Evolutionary conservation across 768 basidiomycete genomes (phyloP).

Genomic region (Psilocybe cyanescens): DNA sequence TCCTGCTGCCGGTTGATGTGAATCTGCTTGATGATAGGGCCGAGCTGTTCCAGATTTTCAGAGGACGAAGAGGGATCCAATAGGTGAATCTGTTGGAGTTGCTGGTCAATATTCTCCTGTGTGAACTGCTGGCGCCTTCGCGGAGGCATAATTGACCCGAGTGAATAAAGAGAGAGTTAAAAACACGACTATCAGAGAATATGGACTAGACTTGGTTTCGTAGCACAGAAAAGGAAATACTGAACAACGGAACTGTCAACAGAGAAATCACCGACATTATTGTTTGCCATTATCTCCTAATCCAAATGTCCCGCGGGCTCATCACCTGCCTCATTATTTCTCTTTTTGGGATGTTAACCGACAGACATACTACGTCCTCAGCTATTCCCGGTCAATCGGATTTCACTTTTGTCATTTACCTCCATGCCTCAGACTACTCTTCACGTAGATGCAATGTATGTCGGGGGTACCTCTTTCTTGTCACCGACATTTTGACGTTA

Average conservation of each 20-base stretch:
- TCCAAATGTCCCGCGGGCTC: constrained; percentile 34
- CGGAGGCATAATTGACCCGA: constrained; percentile 65
- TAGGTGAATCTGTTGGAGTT: constrained; percentile 89
- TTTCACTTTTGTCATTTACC: constrained; percentile 9
- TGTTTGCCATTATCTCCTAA: constrained; percentile 44
- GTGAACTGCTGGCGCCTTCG: constrained; percentile 77
- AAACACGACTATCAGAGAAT: constrained; percentile 7
- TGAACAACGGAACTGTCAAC: constrained; percentile 25
- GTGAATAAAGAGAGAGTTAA: constrained; percentile 12
- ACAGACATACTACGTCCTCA: constrained; percentile 1
- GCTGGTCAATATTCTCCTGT: constrained; percentile 85
- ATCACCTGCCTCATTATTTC: constrained; percentile 15
- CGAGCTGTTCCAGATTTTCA: constrained; percentile 95
- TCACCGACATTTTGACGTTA: constrained; percentile 23
- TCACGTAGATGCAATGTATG: constrained; percentile 49
- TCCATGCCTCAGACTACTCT: constrained; percentile 39
- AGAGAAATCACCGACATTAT: constrained; percentile 23
- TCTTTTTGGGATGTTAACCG: constrained; percentile 12
- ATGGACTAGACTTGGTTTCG: constrained; percentile 9
- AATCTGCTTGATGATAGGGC: constrained; percentile 93
- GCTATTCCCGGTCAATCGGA: constrained; percentile 13
- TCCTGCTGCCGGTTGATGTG: constrained; percentile 89
- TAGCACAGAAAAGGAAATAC: constrained; percentile 20
- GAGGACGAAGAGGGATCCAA: constrained; percentile 86
- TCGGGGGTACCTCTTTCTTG: constrained; percentile 17